Conservation (phyloP, 2,329 filamentous ascomycete genomes). For the Aspergillus proliferans region DNA sequence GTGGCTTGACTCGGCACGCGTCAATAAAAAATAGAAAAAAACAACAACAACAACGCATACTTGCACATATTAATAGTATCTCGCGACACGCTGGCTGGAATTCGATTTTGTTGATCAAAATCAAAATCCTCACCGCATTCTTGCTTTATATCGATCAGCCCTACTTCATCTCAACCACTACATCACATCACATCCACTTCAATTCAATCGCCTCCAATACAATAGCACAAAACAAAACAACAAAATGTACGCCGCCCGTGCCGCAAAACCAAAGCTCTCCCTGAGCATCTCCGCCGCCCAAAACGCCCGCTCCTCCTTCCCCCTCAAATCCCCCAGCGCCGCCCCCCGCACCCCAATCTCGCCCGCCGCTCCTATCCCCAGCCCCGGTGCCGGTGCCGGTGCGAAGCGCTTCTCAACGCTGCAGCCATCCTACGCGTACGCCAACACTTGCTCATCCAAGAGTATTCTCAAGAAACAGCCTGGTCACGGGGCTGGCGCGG, state of each 20-base stretch:
- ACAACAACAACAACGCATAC: background rate
- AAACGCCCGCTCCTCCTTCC: constrained; percentile 31
- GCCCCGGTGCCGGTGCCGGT: constrained; percentile 31
- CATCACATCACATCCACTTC: background rate
- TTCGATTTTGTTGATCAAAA: constrained; percentile 33
- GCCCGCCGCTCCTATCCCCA: constrained; percentile 22
- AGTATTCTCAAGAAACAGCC: constrained; percentile 44
- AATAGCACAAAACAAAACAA: no score
- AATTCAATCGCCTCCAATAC: constrained; percentile 2
- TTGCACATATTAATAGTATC: constrained; percentile 16
- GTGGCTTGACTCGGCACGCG: constrained; percentile 15
- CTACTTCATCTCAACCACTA: background rate
- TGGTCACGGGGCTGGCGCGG: constrained; percentile 8
- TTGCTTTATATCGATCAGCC: constrained; percentile 6
- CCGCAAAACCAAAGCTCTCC: constrained; percentile 42
- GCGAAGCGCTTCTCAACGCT: constrained; percentile 38
- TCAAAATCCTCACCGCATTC: constrained; percentile 6
- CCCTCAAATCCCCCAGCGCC: constrained; percentile 38
- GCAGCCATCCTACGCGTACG: constrained; percentile 38
- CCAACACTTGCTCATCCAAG: constrained; percentile 40
- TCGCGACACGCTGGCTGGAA: constrained; percentile 15
- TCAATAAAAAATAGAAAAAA: constrained; percentile 5
- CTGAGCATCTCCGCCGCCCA: constrained; percentile 39
- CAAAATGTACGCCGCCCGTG: constrained; percentile 37
- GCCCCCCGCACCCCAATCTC: constrained; percentile 40